A percentile compares a stretch with the other conserved stretches of the same genome.
Evolutionary conservation across 495 filamentous ascomycete species (phyloP).

Genomic region (Clavariopsis aquatica): DNA sequence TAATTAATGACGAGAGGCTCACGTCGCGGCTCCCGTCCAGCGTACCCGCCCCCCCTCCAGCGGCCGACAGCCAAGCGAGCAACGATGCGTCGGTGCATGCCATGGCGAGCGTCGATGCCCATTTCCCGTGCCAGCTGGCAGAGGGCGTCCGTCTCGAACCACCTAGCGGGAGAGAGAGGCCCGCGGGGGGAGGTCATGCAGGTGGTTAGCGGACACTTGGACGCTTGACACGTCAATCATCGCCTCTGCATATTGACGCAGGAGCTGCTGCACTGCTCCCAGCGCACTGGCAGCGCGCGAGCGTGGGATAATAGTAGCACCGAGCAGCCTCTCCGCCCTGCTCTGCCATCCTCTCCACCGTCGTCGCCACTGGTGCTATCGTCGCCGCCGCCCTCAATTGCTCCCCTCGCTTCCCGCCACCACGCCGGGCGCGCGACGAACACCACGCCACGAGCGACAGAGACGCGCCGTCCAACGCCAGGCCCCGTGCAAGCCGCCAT

Average conservation of each 20-base stretch:
- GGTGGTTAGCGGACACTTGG: conserved; percentile 28
- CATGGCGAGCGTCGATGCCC: conserved; percentile 5
- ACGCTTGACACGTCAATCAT: conserved; percentile 36
- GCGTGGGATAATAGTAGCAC: conserved; percentile 37
- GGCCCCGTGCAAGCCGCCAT: conserved; percentile 4
- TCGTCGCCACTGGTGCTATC: conserved; percentile 24
- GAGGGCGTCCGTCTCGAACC: conserved; percentile 27
- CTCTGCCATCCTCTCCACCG: conserved; percentile 16
- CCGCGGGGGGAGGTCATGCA: conserved; percentile 19
- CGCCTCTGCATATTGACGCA: conserved; percentile 39
- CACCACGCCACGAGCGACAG: neutral
- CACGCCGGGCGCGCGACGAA: conserved; percentile 28
- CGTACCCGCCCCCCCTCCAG: too few species aligned
- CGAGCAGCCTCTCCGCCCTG: conserved; percentile 21
- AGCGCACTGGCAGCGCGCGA: conserved; percentile 20
- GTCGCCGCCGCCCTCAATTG: conserved; percentile 21
- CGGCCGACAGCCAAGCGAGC: neutral
- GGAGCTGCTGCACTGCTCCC: conserved; percentile 34
- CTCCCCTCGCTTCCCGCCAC: conserved; percentile 31
- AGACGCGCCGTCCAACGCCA: conserved; percentile 19
- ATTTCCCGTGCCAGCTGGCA: conserved; percentile 38
- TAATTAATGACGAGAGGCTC: too few species aligned
- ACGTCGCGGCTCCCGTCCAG: too few species aligned
- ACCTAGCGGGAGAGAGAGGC: too few species aligned
- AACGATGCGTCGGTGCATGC: conserved; percentile 5